Percentiles rank a stretch among this genome's conserved stretches.
These are phyloP conservation scores for Pleurotus giganteus DNA, from an alignment of 768 basidiomycete species.

Conservation along the genomic window DNA sequence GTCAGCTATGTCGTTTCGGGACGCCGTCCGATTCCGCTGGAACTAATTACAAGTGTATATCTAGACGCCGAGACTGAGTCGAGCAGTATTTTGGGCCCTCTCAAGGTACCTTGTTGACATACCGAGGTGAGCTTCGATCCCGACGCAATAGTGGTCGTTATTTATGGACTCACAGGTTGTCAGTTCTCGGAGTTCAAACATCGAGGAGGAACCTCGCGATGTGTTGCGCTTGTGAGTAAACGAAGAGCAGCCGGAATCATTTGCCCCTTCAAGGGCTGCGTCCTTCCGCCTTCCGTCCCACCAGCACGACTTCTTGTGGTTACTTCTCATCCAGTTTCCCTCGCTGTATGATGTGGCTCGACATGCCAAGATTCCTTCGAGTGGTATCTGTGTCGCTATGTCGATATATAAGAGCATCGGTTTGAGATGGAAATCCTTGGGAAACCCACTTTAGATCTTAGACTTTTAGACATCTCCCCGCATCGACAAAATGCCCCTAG, in stretches of 20 bases:
- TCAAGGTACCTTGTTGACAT: neutral
- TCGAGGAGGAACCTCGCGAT: neutral
- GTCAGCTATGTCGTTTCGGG: neutral
- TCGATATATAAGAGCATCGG: neutral
- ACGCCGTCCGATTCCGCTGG: neutral
- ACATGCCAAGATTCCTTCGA: neutral
- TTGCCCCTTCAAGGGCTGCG: neutral
- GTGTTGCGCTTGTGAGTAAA: neutral
- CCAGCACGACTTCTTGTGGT: neutral
- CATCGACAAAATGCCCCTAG: neutral
- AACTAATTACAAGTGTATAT: neutral
- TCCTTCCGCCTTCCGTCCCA: constrained; percentile 5
- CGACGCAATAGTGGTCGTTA: too few species aligned
- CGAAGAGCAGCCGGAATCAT: neutral
- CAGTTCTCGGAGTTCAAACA: neutral
- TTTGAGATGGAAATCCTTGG: neutral
- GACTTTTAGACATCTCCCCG: neutral
- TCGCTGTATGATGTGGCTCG: constrained; percentile 6
- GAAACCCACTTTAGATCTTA: constrained; percentile 3
- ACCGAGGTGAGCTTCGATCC: neutral
- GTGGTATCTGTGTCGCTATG: neutral
- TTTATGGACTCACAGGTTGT: neutral
- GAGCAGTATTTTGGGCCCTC: neutral
- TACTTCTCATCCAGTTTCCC: neutral
- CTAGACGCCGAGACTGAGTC: neutral